Percentiles rank a stretch among this genome's conserved stretches.
Evolutionary conservation across 441 rosid genomes (phyloP).

Genomic region (Hura crepitans): DNA sequence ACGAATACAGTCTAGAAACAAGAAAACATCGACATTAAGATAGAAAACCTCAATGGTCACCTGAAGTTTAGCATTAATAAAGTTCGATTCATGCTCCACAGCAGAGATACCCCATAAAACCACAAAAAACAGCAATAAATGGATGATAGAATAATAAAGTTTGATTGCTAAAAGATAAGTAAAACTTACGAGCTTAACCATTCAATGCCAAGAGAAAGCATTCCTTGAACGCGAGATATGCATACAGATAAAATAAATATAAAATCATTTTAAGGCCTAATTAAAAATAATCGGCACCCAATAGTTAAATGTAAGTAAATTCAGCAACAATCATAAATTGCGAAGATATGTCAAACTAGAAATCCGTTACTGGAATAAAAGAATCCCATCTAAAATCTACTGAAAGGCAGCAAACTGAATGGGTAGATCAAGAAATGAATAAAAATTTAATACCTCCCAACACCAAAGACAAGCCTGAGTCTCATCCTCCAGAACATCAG

Average conservation of each 20-base stretch:
- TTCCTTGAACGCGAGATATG: neutral
- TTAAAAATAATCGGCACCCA: neutral
- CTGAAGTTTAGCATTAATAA: neutral
- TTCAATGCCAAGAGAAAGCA: constrained; percentile 6
- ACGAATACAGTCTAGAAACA: neutral
- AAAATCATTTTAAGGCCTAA: neutral
- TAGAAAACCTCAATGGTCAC: neutral
- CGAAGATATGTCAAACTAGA: neutral
- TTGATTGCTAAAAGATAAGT: too few relatives aligned
- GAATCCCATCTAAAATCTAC: neutral
- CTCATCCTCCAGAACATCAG: constrained; percentile 77
- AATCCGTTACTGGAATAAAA: neutral
- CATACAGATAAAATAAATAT: neutral
- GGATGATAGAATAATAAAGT: neutral
- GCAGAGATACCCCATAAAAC: neutral
- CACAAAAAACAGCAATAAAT: neutral
- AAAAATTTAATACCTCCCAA: constrained; percentile 71
- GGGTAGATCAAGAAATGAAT: neutral
- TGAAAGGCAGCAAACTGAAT: neutral
- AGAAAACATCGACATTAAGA: neutral
- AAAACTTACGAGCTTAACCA: neutral
- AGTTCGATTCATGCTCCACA: neutral
- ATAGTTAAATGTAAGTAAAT: neutral
- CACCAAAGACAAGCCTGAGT: constrained; percentile 68
- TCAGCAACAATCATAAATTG: neutral